Evolutionary conservation across 768 basidiomycete genomes (phyloP).

Genomic region (Cystofilobasidium macerans): DNA sequence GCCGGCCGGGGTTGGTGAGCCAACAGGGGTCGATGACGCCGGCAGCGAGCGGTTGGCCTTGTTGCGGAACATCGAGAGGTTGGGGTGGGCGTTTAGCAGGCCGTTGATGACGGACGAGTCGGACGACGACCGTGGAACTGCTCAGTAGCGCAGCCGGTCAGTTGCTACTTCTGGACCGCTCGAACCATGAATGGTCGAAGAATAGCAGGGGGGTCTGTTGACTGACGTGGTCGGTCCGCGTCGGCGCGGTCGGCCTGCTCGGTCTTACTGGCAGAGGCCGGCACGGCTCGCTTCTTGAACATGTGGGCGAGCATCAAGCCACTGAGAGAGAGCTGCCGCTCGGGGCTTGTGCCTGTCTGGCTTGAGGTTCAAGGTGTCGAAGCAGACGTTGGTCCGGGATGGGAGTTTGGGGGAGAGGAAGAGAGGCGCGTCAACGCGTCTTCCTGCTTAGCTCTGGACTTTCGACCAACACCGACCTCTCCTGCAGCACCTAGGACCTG

Average conservation of each 20-base stretch:
- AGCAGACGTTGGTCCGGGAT: too few relatives aligned
- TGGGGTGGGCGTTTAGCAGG: not conserved
- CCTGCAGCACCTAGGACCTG: not conserved
- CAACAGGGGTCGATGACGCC: not conserved
- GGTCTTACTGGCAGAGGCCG: not conserved
- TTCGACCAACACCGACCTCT: not conserved
- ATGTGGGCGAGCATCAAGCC: constrained; percentile 10
- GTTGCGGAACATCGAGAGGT: constrained; percentile 4
- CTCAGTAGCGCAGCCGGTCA: too few relatives aligned
- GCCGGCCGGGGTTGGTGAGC: not conserved
- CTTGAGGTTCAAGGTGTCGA: too few relatives aligned
- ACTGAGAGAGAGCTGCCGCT: too few relatives aligned
- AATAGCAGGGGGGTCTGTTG: not conserved
- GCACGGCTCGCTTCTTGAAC: constrained; percentile 15
- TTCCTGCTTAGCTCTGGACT: too few relatives aligned
- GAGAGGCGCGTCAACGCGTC: not conserved
- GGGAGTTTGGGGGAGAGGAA: not conserved
- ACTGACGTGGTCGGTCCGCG: not conserved
- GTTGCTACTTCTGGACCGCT: too few relatives aligned
- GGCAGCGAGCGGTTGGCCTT: not conserved
- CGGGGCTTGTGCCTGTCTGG: too few relatives aligned
- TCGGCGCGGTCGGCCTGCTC: not conserved
- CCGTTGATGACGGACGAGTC: not conserved
- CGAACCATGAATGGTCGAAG: not conserved
- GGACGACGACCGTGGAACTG: not conserved